Percentiles rank a stretch among this genome's conserved stretches.
These are phyloP conservation scores for Senna tora DNA, from an alignment of 306 rosid species.

Conservation along the genomic window DNA sequence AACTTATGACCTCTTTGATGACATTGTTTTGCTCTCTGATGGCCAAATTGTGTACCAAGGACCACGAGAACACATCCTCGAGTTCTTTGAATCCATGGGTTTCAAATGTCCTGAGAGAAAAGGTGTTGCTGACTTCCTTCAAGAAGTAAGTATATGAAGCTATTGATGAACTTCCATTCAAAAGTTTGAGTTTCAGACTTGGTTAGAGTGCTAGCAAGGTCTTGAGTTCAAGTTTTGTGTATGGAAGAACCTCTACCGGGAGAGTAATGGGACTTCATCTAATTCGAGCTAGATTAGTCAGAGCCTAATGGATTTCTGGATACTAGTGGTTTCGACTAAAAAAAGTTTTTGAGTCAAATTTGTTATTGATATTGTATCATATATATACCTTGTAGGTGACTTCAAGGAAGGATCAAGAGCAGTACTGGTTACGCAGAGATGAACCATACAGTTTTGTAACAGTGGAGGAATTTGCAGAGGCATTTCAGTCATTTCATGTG, in stretches of 20 bases:
- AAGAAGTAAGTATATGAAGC: constrained; percentile 42
- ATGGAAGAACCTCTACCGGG: too few relatives aligned
- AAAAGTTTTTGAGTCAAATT: too few relatives aligned
- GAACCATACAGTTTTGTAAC: constrained; percentile 45
- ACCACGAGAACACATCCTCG: constrained; percentile 49
- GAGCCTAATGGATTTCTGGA: too few relatives aligned
- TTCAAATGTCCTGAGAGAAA: constrained; percentile 56
- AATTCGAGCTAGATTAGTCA: too few relatives aligned
- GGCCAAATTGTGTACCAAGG: constrained; percentile 57
- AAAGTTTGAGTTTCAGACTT: too few relatives aligned
- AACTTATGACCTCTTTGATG: constrained; percentile 57
- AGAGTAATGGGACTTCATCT: too few relatives aligned
- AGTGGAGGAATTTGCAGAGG: constrained; percentile 47
- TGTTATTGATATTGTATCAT: too few relatives aligned
- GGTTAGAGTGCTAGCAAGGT: too few relatives aligned
- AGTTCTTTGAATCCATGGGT: constrained; percentile 51
- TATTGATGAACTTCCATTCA: too few relatives aligned
- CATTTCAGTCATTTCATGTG: constrained; percentile 47
- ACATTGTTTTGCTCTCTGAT: constrained; percentile 52
- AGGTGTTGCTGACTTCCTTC: constrained; percentile 56
- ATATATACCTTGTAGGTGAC: constrained; percentile 42
- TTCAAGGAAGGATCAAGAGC: constrained; percentile 54
- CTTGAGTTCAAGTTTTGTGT: too few relatives aligned
- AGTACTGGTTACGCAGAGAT: constrained; percentile 46
- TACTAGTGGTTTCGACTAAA: too few relatives aligned